Evolutionary conservation across 305 asterid species (phyloP), one percentile per base, ranked within the genome.

Genomic region (Rubia balearica): DNA sequence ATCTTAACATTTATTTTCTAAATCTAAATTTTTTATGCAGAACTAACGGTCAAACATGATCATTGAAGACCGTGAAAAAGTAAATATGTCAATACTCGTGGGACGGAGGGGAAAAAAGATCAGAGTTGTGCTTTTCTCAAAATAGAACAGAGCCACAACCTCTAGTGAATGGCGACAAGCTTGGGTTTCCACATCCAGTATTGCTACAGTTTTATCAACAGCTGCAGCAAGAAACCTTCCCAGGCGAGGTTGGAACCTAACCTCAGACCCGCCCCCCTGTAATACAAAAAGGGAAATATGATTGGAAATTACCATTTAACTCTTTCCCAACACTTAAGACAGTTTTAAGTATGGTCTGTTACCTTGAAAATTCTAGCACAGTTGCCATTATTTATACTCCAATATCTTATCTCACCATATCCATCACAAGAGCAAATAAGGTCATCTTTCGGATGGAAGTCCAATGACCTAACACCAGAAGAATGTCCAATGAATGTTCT

Each of bases 181-280:
- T 78, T 84, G 93, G 21, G 99, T 88, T 67, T 94, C 99, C 69
- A 79, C 82, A 68, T 94, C 99, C 38, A 91, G 79, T 73, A 94
- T 89, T 7, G 96, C 89, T 46, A 94, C 98, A 33, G 87, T 87
- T 76, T 91, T 89, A 67, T 94, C 97, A 41, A 93, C 86, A 14
- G 95, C 99, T 49, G 99, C 99, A 30, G 99, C 99, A 60, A 94
- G 96, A 75, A 83, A 88, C 77, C 89, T 84, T 78, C 99, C 99
- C 14, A 75, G 80, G 67, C 93, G 96, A n/a, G 98, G 98, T 76
- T 94, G 99, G 73, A 94, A 94, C 80, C 98, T 89, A 79, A 94
- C 96, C 81, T 88, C 96, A 72, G 85, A 78, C 72, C 83, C 82
- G 6, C 90, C 98, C 69, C 97, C 99, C 99, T 94, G 59, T 53